These are phyloP conservation scores for Hemerocallis citrina DNA, from an alignment of 106 monocot genomes.

Conservation along the genomic window DNA sequence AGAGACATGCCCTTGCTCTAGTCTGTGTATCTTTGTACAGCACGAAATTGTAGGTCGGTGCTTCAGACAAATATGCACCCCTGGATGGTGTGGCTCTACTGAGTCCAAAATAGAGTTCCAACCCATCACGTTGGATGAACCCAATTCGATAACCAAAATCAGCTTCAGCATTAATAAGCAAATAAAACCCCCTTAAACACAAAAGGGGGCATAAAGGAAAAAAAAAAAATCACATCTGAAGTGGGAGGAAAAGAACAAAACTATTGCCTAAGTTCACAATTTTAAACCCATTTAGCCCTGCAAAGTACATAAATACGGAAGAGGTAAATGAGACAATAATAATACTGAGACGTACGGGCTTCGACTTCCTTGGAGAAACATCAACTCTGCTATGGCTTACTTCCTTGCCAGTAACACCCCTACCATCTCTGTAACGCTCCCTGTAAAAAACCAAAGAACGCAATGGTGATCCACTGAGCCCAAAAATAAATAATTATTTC, in stretches of 20 bases:
- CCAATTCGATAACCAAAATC: too few species aligned
- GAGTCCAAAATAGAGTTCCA: too few species aligned
- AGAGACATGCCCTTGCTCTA: too few species aligned
- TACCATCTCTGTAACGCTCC: constrained; percentile 39
- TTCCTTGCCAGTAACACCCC: constrained; percentile 24
- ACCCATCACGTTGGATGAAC: too few species aligned
- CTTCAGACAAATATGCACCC: too few species aligned
- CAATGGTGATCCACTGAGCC: background rate
- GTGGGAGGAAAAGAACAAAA: background rate
- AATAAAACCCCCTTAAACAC: too few species aligned
- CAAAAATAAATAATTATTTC: too few species aligned
- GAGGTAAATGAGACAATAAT: background rate
- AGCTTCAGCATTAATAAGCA: too few species aligned
- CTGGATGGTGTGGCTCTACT: too few species aligned
- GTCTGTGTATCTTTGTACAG: too few species aligned
- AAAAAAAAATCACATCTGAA: background rate
- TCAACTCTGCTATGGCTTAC: constrained; percentile 18
- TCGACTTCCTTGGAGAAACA: constrained; percentile 34
- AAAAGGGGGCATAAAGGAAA: background rate
- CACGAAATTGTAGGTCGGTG: too few species aligned
- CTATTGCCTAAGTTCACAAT: background rate
- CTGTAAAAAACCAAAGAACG: constrained; percentile 19
- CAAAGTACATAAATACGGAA: background rate
- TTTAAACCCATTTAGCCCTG: background rate
- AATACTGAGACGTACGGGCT: constrained; percentile 66